Conservation (phyloP, 2,329 filamentous ascomycete species). For the Setomelanomma holmii region DNA sequence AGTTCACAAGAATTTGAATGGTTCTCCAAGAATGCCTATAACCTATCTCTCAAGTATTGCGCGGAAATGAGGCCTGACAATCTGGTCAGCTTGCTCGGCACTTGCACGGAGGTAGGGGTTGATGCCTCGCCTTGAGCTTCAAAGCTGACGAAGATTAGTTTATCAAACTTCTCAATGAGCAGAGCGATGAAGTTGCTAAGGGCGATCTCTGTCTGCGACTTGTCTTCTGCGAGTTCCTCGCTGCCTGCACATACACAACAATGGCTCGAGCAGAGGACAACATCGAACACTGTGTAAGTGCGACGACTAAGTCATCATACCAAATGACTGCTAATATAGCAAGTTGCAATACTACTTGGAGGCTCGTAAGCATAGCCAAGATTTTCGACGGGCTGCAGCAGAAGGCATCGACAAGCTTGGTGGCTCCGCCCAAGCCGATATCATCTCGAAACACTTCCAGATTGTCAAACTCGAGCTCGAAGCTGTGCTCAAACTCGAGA, state of each 20-base stretch:
- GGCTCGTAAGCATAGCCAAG: conserved; percentile 66
- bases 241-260: conserved; percentile 53
- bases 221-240: conserved; percentile 76
- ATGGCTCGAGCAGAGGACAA: conserved; percentile 57
- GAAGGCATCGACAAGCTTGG: conserved; percentile 48
- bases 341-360: conserved; percentile 68
- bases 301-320: too few relatives aligned
- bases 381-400: conserved; percentile 61
- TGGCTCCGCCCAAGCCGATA: conserved; percentile 58
- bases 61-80: conserved; percentile 63
- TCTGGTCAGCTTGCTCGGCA: conserved; percentile 62
- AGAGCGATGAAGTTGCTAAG: conserved; percentile 25
- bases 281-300: conserved; percentile 48
- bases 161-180: conserved; percentile 46
- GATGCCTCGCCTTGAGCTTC: too few relatives aligned
- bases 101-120: conserved; percentile 56
- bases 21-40: conserved; percentile 85
- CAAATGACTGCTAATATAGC: too few relatives aligned
- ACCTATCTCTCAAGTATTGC: conserved; percentile 71
- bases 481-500: conserved; percentile 69
- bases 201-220: conserved; percentile 65
- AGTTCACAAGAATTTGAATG: conserved; percentile 74
- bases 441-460: conserved; percentile 68
- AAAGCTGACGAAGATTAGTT: conserved; percentile 42
- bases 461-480: conserved; percentile 83